phyloP scores from a whole-genome alignment of 176 grass and related monocot species.

The Carex pumila region DNA sequence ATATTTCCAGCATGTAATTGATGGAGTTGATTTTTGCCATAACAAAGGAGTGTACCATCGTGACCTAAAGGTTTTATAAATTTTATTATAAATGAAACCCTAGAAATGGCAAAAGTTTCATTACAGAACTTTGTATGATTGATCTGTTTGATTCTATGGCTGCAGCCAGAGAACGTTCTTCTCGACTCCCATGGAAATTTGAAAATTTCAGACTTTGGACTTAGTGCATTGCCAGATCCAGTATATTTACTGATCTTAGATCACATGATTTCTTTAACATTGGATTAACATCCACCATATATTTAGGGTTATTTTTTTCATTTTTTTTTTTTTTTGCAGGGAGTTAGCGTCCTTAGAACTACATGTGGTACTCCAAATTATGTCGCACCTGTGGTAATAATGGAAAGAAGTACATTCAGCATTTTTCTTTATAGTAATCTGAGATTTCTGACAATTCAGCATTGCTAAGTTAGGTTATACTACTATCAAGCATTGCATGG shows the following conservation, averaged over 20 bases:
- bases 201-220: slow-evolving; percentile 99
- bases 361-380: slow-evolving; percentile 99
- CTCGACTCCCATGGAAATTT: slow-evolving; percentile 95
- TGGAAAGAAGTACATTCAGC: background rate
- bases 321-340: slow-evolving; percentile 43
- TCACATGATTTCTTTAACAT: background rate
- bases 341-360: slow-evolving; percentile 54
- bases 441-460: slow-evolving; percentile 9
- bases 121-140: slow-evolving; percentile 20
- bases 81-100: background rate
- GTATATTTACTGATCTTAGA: slow-evolving; percentile 34
- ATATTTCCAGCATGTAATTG: slow-evolving; percentile 98
- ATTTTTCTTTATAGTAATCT: background rate
- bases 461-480: slow-evolving; percentile 62
- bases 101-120: background rate
- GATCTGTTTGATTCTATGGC: background rate
- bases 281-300: background rate
- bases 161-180: slow-evolving; percentile 96
- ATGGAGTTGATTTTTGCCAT: slow-evolving; percentile 91
- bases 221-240: slow-evolving; percentile 82
- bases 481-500: too few relatives aligned
- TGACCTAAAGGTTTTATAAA: slow-evolving; percentile 70
- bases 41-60: slow-evolving; percentile 90
- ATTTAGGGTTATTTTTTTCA: background rate
- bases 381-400: slow-evolving; percentile 90